These are phyloP conservation scores for Rasamsonia emersonii DNA, from an alignment of 2,329 filamentous ascomycete genomes.

Conservation along the genomic window DNA sequence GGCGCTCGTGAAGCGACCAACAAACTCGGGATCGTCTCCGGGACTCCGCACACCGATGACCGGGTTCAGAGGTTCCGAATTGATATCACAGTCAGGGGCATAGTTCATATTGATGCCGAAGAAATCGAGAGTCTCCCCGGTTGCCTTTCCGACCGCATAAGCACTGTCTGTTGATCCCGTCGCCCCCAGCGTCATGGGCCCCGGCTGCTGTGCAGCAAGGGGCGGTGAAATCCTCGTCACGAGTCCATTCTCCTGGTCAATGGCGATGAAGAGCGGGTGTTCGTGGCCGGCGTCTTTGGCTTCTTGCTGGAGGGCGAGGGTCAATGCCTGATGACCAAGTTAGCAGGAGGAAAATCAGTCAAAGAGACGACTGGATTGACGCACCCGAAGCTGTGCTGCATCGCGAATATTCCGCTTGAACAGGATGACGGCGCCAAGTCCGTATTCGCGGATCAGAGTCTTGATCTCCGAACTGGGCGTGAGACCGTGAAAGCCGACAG, in stretches of 20 bases:
- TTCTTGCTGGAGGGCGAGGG: conserved; percentile 29
- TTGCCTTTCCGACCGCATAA: conserved; percentile 28
- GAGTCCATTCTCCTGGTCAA: conserved; percentile 40
- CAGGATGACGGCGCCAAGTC: conserved; percentile 34
- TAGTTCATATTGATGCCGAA: conserved; percentile 41
- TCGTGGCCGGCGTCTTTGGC: conserved; percentile 31
- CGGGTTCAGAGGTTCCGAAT: conserved; percentile 37
- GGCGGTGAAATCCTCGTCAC: conserved; percentile 35
- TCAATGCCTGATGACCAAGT: too few species aligned
- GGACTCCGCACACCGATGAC: conserved; percentile 37
- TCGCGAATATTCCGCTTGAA: conserved; percentile 35
- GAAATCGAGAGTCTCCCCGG: conserved; percentile 29
- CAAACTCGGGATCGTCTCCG: conserved; percentile 34
- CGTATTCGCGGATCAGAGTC: conserved; percentile 33
- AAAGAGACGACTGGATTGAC: conserved; percentile 2
- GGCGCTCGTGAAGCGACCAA: conserved; percentile 34
- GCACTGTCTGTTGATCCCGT: conserved; percentile 28
- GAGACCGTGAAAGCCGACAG: conserved; percentile 36
- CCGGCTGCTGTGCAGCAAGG: conserved; percentile 33
- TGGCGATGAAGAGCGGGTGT: conserved; percentile 35
- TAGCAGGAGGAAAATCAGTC: neutral
- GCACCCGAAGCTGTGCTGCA: conserved; percentile 30
- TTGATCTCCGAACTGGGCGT: conserved; percentile 33
- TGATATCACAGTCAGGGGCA: conserved; percentile 37
- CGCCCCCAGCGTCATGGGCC: conserved; percentile 37